A percentile compares a stretch with the other conserved stretches of the same genome.
phyloP scores from a whole-genome alignment of 306 rosid genomes.

The Glycine latifolia region DNA sequence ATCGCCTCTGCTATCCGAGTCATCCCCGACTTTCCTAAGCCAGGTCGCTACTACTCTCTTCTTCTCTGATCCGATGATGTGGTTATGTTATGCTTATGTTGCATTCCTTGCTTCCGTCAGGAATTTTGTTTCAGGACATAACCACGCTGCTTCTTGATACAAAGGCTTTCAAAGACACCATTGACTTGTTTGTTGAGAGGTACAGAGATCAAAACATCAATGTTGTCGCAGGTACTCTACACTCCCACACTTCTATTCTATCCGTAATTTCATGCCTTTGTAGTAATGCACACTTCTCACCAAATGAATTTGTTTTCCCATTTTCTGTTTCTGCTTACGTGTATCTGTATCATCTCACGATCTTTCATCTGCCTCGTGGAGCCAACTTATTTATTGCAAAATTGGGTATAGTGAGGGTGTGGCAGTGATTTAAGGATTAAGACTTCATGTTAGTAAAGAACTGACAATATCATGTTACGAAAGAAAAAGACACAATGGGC shows the following conservation, averaged over 20 bases:
- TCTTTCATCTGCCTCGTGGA: constrained; percentile 23
- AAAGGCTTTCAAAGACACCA: constrained; percentile 88
- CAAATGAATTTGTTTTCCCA: background rate
- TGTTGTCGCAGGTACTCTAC: constrained; percentile 87
- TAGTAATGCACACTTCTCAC: background rate
- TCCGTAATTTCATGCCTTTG: constrained; percentile 4
- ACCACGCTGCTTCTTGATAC: constrained; percentile 93
- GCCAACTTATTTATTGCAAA: background rate
- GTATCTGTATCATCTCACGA: background rate
- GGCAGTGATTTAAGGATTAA: constrained; percentile 12
- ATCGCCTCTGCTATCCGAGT: constrained; percentile 85
- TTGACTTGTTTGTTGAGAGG: constrained; percentile 96
- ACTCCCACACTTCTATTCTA: background rate
- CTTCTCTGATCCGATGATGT: background rate
- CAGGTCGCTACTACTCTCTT: constrained; percentile 57
- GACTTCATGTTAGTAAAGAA: background rate
- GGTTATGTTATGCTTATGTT: background rate
- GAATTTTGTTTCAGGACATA: constrained; percentile 95
- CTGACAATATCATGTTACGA: background rate
- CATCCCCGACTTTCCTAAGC: constrained; percentile 93
- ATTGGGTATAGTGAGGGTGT: background rate
- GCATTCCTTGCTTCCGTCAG: constrained; percentile 51
- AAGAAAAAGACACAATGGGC: background rate
- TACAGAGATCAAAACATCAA: constrained; percentile 80
- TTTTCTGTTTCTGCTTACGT: constrained; percentile 12